These are phyloP conservation scores for Moesziomyces globuligerus DNA, from an alignment of 1,284 basidiomycete genomes.

Conservation along the genomic window DNA sequence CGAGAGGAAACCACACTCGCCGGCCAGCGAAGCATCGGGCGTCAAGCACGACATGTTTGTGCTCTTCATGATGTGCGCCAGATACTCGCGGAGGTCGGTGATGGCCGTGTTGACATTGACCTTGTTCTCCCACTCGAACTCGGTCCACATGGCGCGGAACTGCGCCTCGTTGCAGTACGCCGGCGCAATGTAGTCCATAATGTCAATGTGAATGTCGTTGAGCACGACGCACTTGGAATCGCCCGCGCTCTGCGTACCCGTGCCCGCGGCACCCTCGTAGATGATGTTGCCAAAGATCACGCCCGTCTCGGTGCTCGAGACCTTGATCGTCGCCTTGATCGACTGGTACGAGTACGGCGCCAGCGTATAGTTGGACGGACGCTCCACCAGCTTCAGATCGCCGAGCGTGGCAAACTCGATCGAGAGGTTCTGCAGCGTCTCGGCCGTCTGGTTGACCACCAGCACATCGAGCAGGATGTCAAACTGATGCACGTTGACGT, in stretches of 20 bases:
- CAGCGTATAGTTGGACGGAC: constrained; percentile 90
- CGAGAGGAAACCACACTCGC: constrained; percentile 91
- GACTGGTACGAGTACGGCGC: constrained; percentile 97
- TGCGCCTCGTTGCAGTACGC: constrained; percentile 94
- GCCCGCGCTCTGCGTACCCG: constrained; percentile 48
- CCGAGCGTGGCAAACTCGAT: constrained; percentile 97
- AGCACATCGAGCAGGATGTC: constrained; percentile 94
- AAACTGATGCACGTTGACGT: constrained; percentile 97
- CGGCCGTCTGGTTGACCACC: constrained; percentile 93
- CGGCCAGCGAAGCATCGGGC: constrained; percentile 87
- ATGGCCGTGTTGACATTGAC: constrained; percentile 88
- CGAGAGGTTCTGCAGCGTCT: constrained; percentile 95
- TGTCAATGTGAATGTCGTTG: constrained; percentile 98
- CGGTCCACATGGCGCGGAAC: constrained; percentile 89
- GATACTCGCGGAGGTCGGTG: constrained; percentile 81
- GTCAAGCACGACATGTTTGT: constrained; percentile 98
- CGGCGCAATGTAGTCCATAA: constrained; percentile 99
- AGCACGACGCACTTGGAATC: constrained; percentile 82
- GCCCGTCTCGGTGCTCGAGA: constrained; percentile 84
- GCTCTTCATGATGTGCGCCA: constrained; percentile 82
- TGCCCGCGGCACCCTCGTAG: constrained; percentile 75
- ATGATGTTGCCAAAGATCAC: constrained; percentile 98
- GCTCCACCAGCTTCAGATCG: constrained; percentile 95
- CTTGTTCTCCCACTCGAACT: constrained; percentile 98
- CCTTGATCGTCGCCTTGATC: constrained; percentile 98